phyloP scores from a whole-genome alignment of 768 basidiomycete species.

The Cystofilobasidium capitatum region DNA sequence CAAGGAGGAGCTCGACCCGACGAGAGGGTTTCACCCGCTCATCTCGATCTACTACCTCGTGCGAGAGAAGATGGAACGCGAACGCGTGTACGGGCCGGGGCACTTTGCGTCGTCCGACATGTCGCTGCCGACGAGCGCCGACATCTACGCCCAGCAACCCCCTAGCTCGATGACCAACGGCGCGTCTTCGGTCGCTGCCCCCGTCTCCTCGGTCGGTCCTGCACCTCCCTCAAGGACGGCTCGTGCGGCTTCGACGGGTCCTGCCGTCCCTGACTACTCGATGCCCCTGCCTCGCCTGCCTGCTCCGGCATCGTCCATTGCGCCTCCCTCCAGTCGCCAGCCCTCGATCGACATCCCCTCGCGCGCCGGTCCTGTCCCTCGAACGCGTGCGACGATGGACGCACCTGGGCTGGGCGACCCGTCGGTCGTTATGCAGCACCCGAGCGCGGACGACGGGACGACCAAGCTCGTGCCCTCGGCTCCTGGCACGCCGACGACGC shows the following conservation, averaged over 20 bases:
- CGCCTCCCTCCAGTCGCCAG: constrained; percentile 8
- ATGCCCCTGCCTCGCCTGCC: constrained; percentile 75
- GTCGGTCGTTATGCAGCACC: constrained; percentile 39
- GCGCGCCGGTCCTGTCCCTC: constrained; percentile 8
- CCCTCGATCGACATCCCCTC: not conserved
- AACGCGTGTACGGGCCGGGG: constrained; percentile 83
- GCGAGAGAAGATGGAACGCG: constrained; percentile 88
- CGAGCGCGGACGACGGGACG: constrained; percentile 34
- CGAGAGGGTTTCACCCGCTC: constrained; percentile 84
- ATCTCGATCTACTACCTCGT: constrained; percentile 95
- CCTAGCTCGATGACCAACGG: constrained; percentile 26
- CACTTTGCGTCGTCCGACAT: constrained; percentile 88
- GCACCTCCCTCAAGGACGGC: constrained; percentile 1
- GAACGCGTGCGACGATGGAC: constrained; percentile 24
- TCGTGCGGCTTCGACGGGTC: constrained; percentile 10
- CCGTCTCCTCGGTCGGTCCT: constrained; percentile 23
- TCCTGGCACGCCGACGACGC: constrained; percentile 49
- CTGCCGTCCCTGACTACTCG: constrained; percentile 44
- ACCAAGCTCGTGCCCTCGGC: constrained; percentile 36
- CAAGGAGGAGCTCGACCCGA: constrained; percentile 61
- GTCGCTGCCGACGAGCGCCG: constrained; percentile 29
- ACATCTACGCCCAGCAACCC: constrained; percentile 28
- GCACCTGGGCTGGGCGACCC: constrained; percentile 20
- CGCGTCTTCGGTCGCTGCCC: constrained; percentile 14
- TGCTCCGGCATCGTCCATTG: constrained; percentile 57